Percentiles rank a stretch among this genome's conserved stretches.
These are phyloP conservation scores for carrot (Daucus carota) DNA, from an alignment of 129 eudicot genomes.

Conservation along the genomic window DNA sequence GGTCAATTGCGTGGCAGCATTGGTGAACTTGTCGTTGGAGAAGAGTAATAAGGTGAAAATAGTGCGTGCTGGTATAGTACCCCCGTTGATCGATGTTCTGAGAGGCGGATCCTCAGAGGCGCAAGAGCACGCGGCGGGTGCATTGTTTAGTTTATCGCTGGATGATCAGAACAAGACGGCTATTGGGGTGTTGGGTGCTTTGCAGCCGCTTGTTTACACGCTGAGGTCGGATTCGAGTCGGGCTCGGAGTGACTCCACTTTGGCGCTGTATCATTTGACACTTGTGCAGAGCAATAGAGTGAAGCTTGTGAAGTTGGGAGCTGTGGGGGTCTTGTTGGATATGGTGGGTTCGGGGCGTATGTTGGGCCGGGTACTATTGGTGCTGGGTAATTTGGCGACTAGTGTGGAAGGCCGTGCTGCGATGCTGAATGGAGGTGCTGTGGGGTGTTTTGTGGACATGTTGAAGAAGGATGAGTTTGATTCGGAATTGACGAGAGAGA, in stretches of 20 bases:
- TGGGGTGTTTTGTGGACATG: slow-evolving; percentile 50
- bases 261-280: slow-evolving; percentile 68
- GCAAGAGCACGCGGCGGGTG: slow-evolving; percentile 86
- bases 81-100: slow-evolving; percentile 59
- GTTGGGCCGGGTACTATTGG: slow-evolving; percentile 52
- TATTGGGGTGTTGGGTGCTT: slow-evolving; percentile 71
- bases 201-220: slow-evolving; percentile 61
- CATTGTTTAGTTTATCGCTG: slow-evolving; percentile 64
- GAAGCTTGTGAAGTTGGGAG: slow-evolving; percentile 65
- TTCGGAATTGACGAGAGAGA: slow-evolving; percentile 53
- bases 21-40: slow-evolving; percentile 66
- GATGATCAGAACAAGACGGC: slow-evolving; percentile 85
- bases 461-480: slow-evolving; percentile 41
- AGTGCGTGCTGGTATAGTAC: slow-evolving; percentile 71
- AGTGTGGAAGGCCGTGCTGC: slow-evolving; percentile 72
- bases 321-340: slow-evolving; percentile 38
- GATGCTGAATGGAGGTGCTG: slow-evolving; percentile 75
- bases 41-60: slow-evolving; percentile 63
- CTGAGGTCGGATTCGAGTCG: slow-evolving; percentile 58
- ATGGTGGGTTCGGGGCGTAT: slow-evolving; percentile 62
- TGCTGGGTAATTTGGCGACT: slow-evolving; percentile 52
- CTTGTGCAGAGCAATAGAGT: slow-evolving; percentile 67
- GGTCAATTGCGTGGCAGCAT: slow-evolving; percentile 63
- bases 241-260: slow-evolving; percentile 64
- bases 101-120: slow-evolving; percentile 58